Percentiles rank a stretch among this genome's conserved stretches.
Conservation (phyloP, 2,329 filamentous ascomycete genomes). For the Ceratocystis cubensis region DNA sequence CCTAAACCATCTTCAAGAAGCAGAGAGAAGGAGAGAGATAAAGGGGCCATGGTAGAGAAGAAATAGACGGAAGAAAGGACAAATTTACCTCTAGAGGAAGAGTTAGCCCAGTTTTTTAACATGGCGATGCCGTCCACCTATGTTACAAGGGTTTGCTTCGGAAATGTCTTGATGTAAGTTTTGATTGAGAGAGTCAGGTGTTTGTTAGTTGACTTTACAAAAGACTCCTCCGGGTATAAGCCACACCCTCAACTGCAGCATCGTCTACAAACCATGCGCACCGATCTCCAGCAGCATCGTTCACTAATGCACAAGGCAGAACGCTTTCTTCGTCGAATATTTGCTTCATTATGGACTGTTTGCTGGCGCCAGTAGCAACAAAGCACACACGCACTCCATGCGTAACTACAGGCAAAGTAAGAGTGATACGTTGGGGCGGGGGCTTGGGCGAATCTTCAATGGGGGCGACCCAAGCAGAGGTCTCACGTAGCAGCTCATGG, state of each 20-base stretch:
- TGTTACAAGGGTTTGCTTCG: neutral
- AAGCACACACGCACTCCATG: constrained; percentile 82
- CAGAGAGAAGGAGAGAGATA: neutral
- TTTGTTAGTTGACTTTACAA: constrained; percentile 28
- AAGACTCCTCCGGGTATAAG: constrained; percentile 63
- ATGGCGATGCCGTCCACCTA: neutral
- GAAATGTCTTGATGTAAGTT: neutral
- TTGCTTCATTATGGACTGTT: constrained; percentile 82
- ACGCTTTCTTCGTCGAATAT: constrained; percentile 78
- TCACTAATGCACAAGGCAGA: constrained; percentile 78
- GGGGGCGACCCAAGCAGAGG: constrained; percentile 79
- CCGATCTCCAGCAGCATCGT: constrained; percentile 68
- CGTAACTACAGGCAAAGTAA: constrained; percentile 80
- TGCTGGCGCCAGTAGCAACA: constrained; percentile 75
- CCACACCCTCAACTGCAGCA: constrained; percentile 71
- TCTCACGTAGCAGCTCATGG: constrained; percentile 74
- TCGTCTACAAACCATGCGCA: constrained; percentile 93
- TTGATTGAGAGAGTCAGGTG: neutral
- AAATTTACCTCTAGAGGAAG: neutral
- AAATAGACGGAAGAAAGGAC: neutral
- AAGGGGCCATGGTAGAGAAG: neutral
- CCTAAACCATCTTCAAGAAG: neutral
- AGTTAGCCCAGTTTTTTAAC: neutral
- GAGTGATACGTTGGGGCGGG: constrained; percentile 76
- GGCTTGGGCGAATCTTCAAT: constrained; percentile 94